These are phyloP conservation scores for Phenoliferia sp. DNA, from an alignment of 1,284 basidiomycete species.

Conservation along the genomic window DNA sequence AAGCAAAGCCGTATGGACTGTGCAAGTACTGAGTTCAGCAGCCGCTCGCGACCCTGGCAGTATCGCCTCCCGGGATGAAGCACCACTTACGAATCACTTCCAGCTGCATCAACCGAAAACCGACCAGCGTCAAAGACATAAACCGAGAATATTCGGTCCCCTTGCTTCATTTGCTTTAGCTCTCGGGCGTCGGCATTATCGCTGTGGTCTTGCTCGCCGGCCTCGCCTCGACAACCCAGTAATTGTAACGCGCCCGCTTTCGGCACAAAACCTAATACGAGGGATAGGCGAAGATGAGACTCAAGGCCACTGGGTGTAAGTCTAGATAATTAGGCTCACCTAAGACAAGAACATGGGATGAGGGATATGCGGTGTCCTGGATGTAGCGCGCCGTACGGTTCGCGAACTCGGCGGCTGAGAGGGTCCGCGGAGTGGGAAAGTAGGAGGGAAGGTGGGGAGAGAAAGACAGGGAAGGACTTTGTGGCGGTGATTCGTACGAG, in stretches of 20 bases:
- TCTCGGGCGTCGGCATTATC: too few species aligned
- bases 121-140: neutral
- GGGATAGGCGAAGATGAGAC: too few species aligned
- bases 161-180: neutral
- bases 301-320: too few species aligned
- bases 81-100: neutral
- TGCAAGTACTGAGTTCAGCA: neutral
- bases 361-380: too few species aligned
- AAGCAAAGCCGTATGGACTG: neutral
- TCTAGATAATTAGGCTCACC: too few species aligned
- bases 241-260: too few species aligned
- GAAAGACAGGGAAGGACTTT: neutral
- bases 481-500: neutral
- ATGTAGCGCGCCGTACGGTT: neutral
- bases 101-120: neutral
- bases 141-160: neutral
- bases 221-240: neutral
- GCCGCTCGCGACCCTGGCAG: too few species aligned
- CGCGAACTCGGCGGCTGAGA: neutral
- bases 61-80: neutral
- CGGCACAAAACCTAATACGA: too few species aligned
- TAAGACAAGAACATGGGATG: too few species aligned
- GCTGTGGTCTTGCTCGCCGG: neutral
- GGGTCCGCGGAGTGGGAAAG: neutral
- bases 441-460: neutral